Percentiles rank a stretch among this genome's conserved stretches.
Evolutionary conservation across 1,284 basidiomycete genomes (phyloP).

Genomic region (Lentinula novae-zelandiae): DNA sequence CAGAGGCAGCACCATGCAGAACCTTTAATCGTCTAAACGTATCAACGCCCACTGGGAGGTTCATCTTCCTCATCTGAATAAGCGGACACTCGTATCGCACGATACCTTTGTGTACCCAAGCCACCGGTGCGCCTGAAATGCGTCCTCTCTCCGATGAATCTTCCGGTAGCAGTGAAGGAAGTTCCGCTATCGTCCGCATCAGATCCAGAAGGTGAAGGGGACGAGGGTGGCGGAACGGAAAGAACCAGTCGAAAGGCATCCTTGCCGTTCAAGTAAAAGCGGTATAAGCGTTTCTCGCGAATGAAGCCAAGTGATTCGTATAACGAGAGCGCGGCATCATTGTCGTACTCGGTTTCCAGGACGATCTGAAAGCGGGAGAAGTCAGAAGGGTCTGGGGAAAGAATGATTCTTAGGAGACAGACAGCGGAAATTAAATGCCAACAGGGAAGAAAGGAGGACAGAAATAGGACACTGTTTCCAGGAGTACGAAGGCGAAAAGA

Average conservation of each 20-base stretch:
- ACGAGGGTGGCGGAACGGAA: slow-evolving; percentile 33
- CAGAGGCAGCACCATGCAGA: too few species aligned
- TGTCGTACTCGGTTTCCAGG: slow-evolving; percentile 97
- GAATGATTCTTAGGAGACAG: background rate
- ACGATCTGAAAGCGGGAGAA: slow-evolving; percentile 63
- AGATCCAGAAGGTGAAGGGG: background rate
- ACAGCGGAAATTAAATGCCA: background rate
- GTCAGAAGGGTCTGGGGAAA: background rate
- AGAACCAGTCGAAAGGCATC: slow-evolving; percentile 79
- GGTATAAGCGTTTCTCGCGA: slow-evolving; percentile 88
- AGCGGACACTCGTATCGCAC: slow-evolving; percentile 7
- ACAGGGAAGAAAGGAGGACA: background rate
- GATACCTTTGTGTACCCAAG: background rate
- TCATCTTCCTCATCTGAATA: slow-evolving; percentile 10
- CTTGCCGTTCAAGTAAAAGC: slow-evolving; percentile 96
- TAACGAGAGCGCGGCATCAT: slow-evolving; percentile 79
- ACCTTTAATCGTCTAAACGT: background rate
- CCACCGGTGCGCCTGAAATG: background rate
- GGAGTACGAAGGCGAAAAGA: too few species aligned
- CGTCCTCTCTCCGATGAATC: background rate
- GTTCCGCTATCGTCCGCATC: background rate
- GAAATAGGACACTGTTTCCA: background rate
- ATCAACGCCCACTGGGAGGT: background rate
- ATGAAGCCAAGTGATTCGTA: slow-evolving; percentile 95
- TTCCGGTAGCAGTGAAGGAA: too few species aligned